These are phyloP conservation scores for Rhizomucor miehei DNA, from an alignment of 371 early-diverging fungal species.

Conservation along the genomic window DNA sequence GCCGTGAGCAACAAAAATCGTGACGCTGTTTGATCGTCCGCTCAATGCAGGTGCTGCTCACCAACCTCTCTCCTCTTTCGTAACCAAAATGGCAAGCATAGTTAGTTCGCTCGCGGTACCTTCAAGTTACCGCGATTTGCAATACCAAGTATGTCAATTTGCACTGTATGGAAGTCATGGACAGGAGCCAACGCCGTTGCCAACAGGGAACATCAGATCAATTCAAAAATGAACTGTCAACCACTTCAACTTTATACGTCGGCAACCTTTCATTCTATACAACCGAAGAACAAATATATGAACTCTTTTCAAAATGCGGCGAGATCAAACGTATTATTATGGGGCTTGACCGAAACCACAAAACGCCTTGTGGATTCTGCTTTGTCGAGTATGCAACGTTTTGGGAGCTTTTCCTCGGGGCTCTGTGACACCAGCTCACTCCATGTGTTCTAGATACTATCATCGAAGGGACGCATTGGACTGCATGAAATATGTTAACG, in stretches of 20 bases:
- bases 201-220: conserved; percentile 70
- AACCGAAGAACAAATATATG: conserved; percentile 98
- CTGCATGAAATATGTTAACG: conserved; percentile 92
- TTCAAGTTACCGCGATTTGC: conserved; percentile 83
- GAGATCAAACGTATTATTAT: conserved; percentile 98
- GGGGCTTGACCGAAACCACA: conserved; percentile 93
- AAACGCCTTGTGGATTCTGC: conserved; percentile 99
- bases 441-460: conserved; percentile 71
- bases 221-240: conserved; percentile 63
- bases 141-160: conserved; percentile 59
- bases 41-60: no score
- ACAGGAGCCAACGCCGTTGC: not conserved
- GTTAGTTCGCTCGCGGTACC: conserved; percentile 83
- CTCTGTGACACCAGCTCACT: no score
- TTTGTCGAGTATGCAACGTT: conserved; percentile 91
- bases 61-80: no score
- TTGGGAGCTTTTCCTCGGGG: no score
- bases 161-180: not conserved
- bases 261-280: conserved; percentile 98
- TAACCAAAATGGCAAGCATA: conserved; percentile 20
- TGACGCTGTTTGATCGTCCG: no score
- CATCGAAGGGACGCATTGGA: conserved; percentile 82
- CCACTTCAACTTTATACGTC: conserved; percentile 89
- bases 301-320: conserved; percentile 94
- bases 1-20: no score